These are phyloP conservation scores for Betula pendula DNA, from an alignment of 306 rosid genomes.

Conservation along the genomic window DNA sequence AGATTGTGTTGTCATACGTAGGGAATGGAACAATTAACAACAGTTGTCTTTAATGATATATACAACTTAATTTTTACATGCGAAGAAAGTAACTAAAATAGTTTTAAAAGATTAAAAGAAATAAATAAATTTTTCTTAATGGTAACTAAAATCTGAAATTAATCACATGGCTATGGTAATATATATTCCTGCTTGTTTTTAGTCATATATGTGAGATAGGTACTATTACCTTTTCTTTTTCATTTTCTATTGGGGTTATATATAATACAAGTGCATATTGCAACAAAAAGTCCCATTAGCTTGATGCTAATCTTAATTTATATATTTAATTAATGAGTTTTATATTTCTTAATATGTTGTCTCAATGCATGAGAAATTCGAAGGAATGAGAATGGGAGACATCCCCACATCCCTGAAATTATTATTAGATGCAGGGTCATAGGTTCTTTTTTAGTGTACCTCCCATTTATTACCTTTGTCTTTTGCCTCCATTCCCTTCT, in stretches of 20 bases:
- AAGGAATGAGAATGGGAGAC: conserved; percentile 60
- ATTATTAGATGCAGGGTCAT: conserved; percentile 84
- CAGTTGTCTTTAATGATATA: too few relatives aligned
- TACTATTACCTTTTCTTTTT: neutral
- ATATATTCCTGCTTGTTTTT: neutral
- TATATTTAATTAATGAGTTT: neutral
- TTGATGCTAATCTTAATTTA: conserved; percentile 7
- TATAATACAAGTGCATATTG: conserved; percentile 1
- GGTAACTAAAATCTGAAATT: neutral
- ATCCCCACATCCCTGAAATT: conserved; percentile 58
- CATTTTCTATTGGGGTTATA: neutral
- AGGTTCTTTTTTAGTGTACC: conserved; percentile 82
- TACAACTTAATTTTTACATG: too few relatives aligned
- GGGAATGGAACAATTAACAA: too few relatives aligned
- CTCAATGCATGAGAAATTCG: conserved; percentile 39
- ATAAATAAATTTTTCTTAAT: neutral
- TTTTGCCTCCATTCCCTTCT: conserved; percentile 86
- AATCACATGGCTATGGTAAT: neutral
- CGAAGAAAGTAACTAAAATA: too few relatives aligned
- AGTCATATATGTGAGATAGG: neutral
- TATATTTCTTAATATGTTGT: conserved; percentile 3
- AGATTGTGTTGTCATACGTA: too few relatives aligned
- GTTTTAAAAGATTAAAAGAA: too few relatives aligned
- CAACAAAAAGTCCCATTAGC: neutral
- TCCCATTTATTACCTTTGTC: conserved; percentile 92